A percentile compares a stretch with the other conserved stretches of the same genome.
These are phyloP conservation scores for Trichophyton equinum DNA, from an alignment of 2,329 filamentous ascomycete genomes.

Conservation along the genomic window DNA sequence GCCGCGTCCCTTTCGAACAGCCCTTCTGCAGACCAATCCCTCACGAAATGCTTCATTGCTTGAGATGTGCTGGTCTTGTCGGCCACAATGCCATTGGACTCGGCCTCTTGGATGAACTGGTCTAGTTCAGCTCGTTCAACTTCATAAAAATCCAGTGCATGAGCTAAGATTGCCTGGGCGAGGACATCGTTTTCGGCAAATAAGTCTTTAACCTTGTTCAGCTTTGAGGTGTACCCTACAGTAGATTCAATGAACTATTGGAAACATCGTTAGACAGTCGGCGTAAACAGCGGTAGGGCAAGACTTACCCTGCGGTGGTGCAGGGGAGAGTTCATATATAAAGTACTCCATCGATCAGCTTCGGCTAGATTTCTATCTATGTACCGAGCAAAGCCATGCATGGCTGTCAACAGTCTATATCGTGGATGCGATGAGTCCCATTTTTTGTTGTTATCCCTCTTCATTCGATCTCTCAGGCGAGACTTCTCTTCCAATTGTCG, in stretches of 20 bases:
- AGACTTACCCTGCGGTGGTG: constrained; percentile 6
- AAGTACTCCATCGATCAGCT: constrained; percentile 10
- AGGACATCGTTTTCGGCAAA: constrained; percentile 36
- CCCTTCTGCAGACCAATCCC: constrained; percentile 44
- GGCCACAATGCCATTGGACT: constrained; percentile 25
- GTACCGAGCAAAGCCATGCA: constrained; percentile 19
- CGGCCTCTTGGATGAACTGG: constrained; percentile 29
- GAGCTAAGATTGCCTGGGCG: constrained; percentile 35
- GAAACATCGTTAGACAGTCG: neutral
- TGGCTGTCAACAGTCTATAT: constrained; percentile 18
- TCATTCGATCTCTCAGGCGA: constrained; percentile 13
- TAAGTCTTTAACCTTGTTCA: constrained; percentile 33
- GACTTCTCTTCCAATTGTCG: constrained; percentile 9
- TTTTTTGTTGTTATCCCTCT: constrained; percentile 10
- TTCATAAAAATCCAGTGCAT: constrained; percentile 37
- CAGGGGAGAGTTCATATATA: constrained; percentile 7
- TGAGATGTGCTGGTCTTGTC: constrained; percentile 42
- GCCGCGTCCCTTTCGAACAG: constrained; percentile 34
- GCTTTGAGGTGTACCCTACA: constrained; percentile 45
- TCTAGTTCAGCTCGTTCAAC: constrained; percentile 36
- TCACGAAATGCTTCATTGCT: constrained; percentile 45
- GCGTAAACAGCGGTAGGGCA: neutral
- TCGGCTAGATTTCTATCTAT: constrained; percentile 15
- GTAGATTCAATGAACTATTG: constrained; percentile 43
- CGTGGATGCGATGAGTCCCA: constrained; percentile 18